These are phyloP conservation scores for Candida palmyrensis DNA, from an alignment of 805 yeast species.

Conservation along the genomic window DNA sequence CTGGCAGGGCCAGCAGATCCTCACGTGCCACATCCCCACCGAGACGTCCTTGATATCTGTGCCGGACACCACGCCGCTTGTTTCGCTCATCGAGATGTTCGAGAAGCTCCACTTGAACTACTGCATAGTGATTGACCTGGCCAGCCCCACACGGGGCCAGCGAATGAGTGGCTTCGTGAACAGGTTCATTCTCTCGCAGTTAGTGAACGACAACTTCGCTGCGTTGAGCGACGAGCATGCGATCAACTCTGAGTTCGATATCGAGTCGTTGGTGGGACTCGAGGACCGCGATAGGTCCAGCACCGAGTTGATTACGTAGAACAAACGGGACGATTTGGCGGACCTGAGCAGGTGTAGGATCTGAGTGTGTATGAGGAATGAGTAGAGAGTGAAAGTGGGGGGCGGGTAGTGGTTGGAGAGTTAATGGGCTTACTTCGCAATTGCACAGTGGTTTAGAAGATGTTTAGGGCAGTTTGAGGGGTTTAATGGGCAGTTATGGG, in stretches of 20 bases:
- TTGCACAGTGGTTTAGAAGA: no score
- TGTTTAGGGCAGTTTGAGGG: no score
- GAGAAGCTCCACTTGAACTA: conserved; percentile 35
- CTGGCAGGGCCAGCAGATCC: conserved; percentile 11
- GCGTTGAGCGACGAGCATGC: conserved; percentile 12
- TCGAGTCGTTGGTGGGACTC: conserved; percentile 13
- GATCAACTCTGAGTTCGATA: conserved; percentile 17
- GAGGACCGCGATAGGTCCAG: conserved; percentile 17
- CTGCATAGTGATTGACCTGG: conserved; percentile 20
- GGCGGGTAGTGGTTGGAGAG: not conserved
- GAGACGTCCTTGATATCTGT: not conserved
- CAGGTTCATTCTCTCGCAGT: conserved; percentile 26
- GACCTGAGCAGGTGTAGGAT: no score
- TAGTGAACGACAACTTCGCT: conserved; percentile 24
- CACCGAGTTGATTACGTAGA: conserved; percentile 25
- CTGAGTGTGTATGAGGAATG: no score
- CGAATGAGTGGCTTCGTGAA: conserved; percentile 34
- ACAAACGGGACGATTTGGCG: no score
- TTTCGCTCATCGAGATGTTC: conserved; percentile 30
- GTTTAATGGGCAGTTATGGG: no score
- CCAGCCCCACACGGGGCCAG: conserved; percentile 6
- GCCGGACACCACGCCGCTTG: conserved; percentile 21
- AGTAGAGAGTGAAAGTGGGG: no score
- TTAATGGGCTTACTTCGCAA: not conserved
- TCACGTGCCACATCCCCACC: conserved; percentile 7